Base-by-base conservation (phyloP, 2,329 filamentous ascomycete genomes). In the Diaporthe velutina region DNA sequence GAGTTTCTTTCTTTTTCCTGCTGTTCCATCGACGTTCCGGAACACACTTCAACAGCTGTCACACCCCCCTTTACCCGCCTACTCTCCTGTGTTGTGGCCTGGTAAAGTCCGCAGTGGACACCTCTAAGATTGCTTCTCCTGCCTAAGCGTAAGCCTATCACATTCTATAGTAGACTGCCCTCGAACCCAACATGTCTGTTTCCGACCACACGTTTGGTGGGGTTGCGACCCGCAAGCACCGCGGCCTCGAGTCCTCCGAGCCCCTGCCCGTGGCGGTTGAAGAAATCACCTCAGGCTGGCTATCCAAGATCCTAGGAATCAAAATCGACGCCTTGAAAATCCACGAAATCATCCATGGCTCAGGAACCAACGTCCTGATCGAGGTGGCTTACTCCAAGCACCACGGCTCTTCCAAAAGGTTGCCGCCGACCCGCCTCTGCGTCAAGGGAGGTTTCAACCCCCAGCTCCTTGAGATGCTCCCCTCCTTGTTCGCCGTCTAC, bases 381-480 rank as follows among this genome's bases (percentile, higher is more conserved):
- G 70, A 75, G 22, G 38, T 83, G 45, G 78, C 78, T 1, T 83
- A 82, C 73, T 76, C 45, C 38, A n/a, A 33, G 4, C 45, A 67
- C n/a, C 70, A 78, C 1, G 50, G 38, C 10, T 22, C n/a, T 73
- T 77, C 58, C 38, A 40, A 13, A 2, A 52, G 66, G 25, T 68
- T 77, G 2, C 66, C 57, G 2, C 80, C 81, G 22, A 78, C 76
- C 13, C 74, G 33, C 33, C 71, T 85, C 66, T 85, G 84, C 67
- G 74, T 85, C 73, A 85, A 85, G 77, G 84, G 83, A 25, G 80
- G 82, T n/a, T 85, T 85, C 74, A 81, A 84, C 68, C 82, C 81
- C 9, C 76, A 68, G 12, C 42, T 76, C 19, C 50, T 76, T 2
- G 45, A 61, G 28, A 6, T 48, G 15, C 74, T 74, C 8, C 74